phyloP scores from a whole-genome alignment of 208 protist species.

The Trypanosoma mega region DNA sequence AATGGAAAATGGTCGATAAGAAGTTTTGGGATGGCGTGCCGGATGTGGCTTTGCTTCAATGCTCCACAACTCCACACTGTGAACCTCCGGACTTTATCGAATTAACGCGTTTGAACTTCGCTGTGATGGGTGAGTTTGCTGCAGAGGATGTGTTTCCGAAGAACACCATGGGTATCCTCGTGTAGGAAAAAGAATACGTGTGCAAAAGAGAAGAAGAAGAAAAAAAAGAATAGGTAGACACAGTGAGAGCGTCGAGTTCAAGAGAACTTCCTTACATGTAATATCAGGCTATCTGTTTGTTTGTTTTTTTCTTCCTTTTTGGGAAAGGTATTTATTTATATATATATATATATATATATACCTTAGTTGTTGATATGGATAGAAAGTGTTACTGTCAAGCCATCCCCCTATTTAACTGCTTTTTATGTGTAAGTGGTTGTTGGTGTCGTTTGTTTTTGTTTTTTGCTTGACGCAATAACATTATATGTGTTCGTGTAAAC shows the following conservation, averaged over 20 bases:
- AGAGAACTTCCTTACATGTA: neutral
- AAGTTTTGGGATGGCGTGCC: slow-evolving; percentile 18
- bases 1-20: slow-evolving; percentile 8
- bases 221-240: no score
- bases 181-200: no score
- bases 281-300: neutral
- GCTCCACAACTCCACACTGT: slow-evolving; percentile 66
- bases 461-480: no score
- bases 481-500: no score
- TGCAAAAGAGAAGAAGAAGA: no score
- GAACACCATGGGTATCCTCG: slow-evolving; percentile 20
- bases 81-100: slow-evolving; percentile 57
- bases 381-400: neutral
- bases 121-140: slow-evolving; percentile 8
- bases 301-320: neutral
- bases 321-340: neutral
- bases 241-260: no score
- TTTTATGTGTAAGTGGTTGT: no score
- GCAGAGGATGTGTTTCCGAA: slow-evolving; percentile 34
- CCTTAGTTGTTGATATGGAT: neutral
- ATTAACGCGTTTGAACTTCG: slow-evolving; percentile 18
- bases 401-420: no score
- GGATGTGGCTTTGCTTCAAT: slow-evolving; percentile 30
- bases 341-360: slow-evolving; percentile 15
- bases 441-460: no score